Percentiles rank a stretch among this genome's conserved stretches.
phyloP scores from a whole-genome alignment of 345 rosid species.

The Carallia pectinifolia region DNA sequence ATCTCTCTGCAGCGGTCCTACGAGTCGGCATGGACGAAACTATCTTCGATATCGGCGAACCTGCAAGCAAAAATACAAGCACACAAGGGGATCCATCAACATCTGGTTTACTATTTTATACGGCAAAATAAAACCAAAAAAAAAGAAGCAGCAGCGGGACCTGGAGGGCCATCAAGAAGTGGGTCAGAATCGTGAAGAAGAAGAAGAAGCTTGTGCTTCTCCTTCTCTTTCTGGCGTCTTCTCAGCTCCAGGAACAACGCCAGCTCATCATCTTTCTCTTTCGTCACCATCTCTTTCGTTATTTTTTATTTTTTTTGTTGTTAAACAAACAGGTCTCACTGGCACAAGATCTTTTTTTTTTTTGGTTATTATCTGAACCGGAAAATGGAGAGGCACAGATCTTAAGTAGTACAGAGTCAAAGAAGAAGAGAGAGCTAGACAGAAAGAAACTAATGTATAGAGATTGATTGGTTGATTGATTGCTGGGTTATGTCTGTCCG shows the following conservation, averaged over 20 bases:
- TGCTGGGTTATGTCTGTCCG: no score
- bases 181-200: neutral
- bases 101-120: neutral
- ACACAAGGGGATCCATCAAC: neutral
- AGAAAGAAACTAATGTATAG: no score
- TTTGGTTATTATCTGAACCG: no score
- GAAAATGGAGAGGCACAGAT: no score
- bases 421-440: no score
- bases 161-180: conserved; percentile 3
- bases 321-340: neutral
- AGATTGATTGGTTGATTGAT: no score
- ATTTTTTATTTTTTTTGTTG: neutral
- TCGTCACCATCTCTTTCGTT: conserved; percentile 15
- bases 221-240: conserved; percentile 24
- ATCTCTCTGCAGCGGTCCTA: conserved; percentile 24
- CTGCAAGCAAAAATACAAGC: neutral
- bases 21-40: conserved; percentile 17
- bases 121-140: neutral
- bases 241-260: conserved; percentile 26
- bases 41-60: conserved; percentile 1
- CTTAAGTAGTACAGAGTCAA: no score
- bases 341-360: no score
- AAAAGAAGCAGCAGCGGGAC: neutral
- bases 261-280: conserved; percentile 31
- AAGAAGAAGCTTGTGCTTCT: neutral